Evolutionary conservation across 768 basidiomycete species (phyloP).

Genomic region (Boletus bicolor): DNA sequence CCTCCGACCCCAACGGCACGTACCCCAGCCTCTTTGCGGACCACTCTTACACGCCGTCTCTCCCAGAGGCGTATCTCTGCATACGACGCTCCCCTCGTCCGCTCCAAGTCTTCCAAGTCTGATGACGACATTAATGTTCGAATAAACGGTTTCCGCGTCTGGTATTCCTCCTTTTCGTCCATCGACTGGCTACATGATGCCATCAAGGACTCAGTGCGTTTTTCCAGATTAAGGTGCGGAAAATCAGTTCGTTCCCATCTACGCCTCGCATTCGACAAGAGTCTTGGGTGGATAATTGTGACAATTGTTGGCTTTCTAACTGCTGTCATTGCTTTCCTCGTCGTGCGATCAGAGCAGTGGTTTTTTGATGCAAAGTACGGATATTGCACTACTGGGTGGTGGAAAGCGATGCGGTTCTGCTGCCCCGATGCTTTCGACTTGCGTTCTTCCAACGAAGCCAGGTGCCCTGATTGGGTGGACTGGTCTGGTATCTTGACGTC

Average conservation of each 20-base stretch:
- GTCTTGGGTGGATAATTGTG: conserved; percentile 86
- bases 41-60: conserved; percentile 37
- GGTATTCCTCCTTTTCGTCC: conserved; percentile 85
- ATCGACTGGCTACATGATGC: conserved; percentile 97
- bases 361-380: conserved; percentile 94
- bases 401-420: conserved; percentile 78
- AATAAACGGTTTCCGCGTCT: conserved; percentile 82
- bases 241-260: conserved; percentile 68
- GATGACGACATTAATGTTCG: conserved; percentile 56
- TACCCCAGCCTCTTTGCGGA: conserved; percentile 32
- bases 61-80: conserved; percentile 66
- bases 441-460: conserved; percentile 25
- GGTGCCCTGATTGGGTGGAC: conserved; percentile 67
- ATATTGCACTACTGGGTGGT: conserved; percentile 69
- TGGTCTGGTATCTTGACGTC: conserved; percentile 64
- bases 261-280: conserved; percentile 66
- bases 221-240: conserved; percentile 64
- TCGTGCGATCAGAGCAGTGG: conserved; percentile 83
- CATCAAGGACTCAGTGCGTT: conserved; percentile 88
- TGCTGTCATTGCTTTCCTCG: conserved; percentile 81
- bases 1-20: conserved; percentile 34
- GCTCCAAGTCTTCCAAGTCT: conserved; percentile 30
- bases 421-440: conserved; percentile 45
- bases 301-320: conserved; percentile 85
- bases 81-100: conserved; percentile 54